Evolutionary conservation across 2,329 filamentous ascomycete species (phyloP).

Genomic region (Xylaria sp.): DNA sequence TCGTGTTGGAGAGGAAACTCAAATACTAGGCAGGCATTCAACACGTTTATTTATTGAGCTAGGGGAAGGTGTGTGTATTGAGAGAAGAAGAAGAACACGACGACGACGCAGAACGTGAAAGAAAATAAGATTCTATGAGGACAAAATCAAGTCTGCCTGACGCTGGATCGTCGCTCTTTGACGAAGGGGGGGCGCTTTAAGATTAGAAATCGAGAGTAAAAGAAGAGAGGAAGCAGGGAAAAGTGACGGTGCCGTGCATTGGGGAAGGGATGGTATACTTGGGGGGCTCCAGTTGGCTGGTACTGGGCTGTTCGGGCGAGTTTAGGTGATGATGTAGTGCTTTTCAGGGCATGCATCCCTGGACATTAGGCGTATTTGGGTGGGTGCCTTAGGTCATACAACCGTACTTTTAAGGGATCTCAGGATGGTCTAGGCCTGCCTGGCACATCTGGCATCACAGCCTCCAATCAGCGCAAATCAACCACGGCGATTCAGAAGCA

Average conservation of each 20-base stretch:
- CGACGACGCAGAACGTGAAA: background rate
- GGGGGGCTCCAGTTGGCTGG: constrained; percentile 15
- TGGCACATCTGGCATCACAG: constrained; percentile 18
- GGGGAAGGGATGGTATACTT: constrained; percentile 31
- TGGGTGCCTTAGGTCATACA: constrained; percentile 32
- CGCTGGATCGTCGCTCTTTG: constrained; percentile 22
- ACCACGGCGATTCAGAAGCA: constrained; percentile 10
- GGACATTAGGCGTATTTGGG: constrained; percentile 15
- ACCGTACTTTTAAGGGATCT: constrained; percentile 26
- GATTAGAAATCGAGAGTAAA: constrained; percentile 26
- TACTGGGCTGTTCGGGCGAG: constrained; percentile 13
- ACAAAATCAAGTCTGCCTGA: constrained; percentile 22
- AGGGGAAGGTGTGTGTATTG: constrained; percentile 14
- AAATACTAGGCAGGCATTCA: background rate
- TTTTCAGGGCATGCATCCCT: constrained; percentile 27
- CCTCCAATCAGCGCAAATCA: constrained; percentile 17
- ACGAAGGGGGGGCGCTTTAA: constrained; percentile 6
- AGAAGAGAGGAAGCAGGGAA: constrained; percentile 34
- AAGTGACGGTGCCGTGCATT: constrained; percentile 31
- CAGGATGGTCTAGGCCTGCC: constrained; percentile 1
- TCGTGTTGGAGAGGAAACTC: constrained; percentile 4
- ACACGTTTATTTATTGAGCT: constrained; percentile 12
- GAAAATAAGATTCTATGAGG: constrained; percentile 25
- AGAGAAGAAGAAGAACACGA: background rate
- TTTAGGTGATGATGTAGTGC: constrained; percentile 37